phyloP scores from a whole-genome alignment of 257 asterid genomes.

The Solanum neorickii region DNA sequence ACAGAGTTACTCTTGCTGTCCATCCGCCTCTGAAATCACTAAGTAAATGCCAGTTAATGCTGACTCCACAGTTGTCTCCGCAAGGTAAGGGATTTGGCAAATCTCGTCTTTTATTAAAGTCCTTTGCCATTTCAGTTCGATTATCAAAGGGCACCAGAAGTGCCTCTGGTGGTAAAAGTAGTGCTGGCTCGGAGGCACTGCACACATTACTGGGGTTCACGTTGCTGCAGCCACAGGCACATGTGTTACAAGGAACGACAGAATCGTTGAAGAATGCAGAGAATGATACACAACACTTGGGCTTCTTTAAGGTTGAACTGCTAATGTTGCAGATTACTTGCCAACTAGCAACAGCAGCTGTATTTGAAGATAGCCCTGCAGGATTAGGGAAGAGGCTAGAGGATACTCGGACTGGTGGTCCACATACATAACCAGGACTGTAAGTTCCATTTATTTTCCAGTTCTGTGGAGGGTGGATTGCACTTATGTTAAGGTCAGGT shows the following conservation, averaged over 20 bases:
- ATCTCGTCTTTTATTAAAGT: slow-evolving; percentile 7
- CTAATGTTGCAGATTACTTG: slow-evolving; percentile 48
- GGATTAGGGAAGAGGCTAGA: slow-evolving; percentile 43
- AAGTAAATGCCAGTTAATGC: slow-evolving; percentile 64
- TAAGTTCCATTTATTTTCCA: slow-evolving; percentile 42
- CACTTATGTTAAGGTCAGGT: slow-evolving; percentile 42
- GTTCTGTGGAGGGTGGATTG: slow-evolving; percentile 43
- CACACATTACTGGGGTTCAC: slow-evolving; percentile 14
- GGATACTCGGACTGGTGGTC: slow-evolving; percentile 35
- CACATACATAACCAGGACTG: slow-evolving; percentile 36
- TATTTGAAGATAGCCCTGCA: slow-evolving; percentile 31
- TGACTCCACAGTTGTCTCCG: slow-evolving; percentile 58
- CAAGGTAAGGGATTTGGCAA: slow-evolving; percentile 59
- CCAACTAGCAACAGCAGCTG: slow-evolving; percentile 48
- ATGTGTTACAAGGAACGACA: slow-evolving; percentile 58
- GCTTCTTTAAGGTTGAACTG: slow-evolving; percentile 6
- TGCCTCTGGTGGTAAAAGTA: slow-evolving; percentile 47
- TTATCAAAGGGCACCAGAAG: slow-evolving; percentile 55
- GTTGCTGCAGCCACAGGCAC: slow-evolving; percentile 64
- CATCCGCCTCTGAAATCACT: slow-evolving; percentile 42
- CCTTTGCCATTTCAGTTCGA: slow-evolving; percentile 22
- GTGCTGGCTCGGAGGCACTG: slow-evolving; percentile 31
- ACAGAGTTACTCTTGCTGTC: slow-evolving; percentile 58
- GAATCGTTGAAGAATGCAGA: slow-evolving; percentile 63
- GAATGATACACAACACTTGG: slow-evolving; percentile 60